Evolutionary conservation across 768 basidiomycete species (phyloP).

Genomic region (Scleroderma citrinum): DNA sequence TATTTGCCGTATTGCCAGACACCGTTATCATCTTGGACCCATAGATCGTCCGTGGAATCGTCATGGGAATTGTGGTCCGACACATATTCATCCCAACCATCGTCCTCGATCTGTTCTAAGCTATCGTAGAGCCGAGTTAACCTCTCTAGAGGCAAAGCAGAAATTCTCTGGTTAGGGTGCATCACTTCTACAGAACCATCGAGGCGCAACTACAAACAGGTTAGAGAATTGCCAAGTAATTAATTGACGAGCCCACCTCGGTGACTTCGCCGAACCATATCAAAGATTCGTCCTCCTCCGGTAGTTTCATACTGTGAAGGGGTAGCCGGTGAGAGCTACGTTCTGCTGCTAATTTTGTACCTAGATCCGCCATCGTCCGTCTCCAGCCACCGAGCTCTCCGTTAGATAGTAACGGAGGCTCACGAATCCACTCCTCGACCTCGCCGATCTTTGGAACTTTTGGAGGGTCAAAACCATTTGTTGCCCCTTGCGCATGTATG

Average conservation of each 20-base stretch:
- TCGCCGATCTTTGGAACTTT: constrained; percentile 82
- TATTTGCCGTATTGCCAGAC: constrained; percentile 27
- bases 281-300: constrained; percentile 38
- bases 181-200: constrained; percentile 72
- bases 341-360: constrained; percentile 46
- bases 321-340: constrained; percentile 33
- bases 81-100: constrained; percentile 43
- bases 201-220: constrained; percentile 49
- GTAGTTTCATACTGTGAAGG: constrained; percentile 41
- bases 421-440: constrained; percentile 72
- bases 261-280: constrained; percentile 88
- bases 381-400: constrained; percentile 65
- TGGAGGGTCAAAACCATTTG: constrained; percentile 66
- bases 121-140: constrained; percentile 77
- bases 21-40: constrained; percentile 38
- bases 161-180: constrained; percentile 50
- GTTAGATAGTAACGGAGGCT: constrained; percentile 42
- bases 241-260: constrained; percentile 36
- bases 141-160: constrained; percentile 55
- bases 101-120: constrained; percentile 72
- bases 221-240: background rate
- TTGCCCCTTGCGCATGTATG: constrained; percentile 60
- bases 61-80: constrained; percentile 34
- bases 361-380: constrained; percentile 64
- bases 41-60: constrained; percentile 37